phyloP scores from a whole-genome alignment of 768 basidiomycete species.

The Sistotremastrum suecicum region DNA sequence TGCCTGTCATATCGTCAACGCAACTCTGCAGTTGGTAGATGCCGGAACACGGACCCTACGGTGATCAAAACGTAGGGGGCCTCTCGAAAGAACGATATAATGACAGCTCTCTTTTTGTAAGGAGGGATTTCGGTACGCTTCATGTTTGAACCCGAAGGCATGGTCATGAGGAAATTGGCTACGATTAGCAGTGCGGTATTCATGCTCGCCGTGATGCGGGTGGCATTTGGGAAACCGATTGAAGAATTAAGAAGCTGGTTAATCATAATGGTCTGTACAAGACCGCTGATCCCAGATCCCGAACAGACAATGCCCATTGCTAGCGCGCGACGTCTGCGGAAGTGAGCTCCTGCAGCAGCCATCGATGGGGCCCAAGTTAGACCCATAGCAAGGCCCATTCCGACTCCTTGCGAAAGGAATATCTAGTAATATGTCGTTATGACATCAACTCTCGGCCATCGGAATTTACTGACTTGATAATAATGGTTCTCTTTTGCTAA shows the following conservation, averaged over 20 bases:
- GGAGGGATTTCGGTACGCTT: conserved; percentile 13
- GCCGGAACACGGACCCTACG: conserved; percentile 19
- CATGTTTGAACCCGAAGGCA: conserved; percentile 24
- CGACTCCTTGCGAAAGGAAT: conserved; percentile 38
- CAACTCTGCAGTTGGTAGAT: neutral
- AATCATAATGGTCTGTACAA: conserved; percentile 49
- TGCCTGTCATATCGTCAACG: conserved; percentile 13
- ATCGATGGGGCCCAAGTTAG: conserved; percentile 33
- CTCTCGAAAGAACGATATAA: conserved; percentile 27
- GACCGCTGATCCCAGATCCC: conserved; percentile 44
- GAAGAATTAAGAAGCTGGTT: conserved; percentile 33
- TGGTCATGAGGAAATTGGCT: conserved; percentile 26
- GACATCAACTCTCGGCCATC: neutral
- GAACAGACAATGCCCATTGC: conserved; percentile 43
- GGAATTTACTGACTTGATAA: conserved; percentile 22
- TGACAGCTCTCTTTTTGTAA: conserved; percentile 7
- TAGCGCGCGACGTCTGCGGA: conserved; percentile 30
- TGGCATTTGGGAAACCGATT: conserved; percentile 31
- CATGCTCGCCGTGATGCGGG: conserved; percentile 27
- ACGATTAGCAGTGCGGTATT: conserved; percentile 23
- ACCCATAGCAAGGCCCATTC: conserved; percentile 33
- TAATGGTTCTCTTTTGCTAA: conserved; percentile 26
- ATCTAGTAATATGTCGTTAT: conserved; percentile 20
- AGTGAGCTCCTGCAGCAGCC: conserved; percentile 39
- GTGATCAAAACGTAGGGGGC: conserved; percentile 28